Conservation (phyloP, 495 filamentous ascomycete genomes). For the Neurospora discreta region DNA sequence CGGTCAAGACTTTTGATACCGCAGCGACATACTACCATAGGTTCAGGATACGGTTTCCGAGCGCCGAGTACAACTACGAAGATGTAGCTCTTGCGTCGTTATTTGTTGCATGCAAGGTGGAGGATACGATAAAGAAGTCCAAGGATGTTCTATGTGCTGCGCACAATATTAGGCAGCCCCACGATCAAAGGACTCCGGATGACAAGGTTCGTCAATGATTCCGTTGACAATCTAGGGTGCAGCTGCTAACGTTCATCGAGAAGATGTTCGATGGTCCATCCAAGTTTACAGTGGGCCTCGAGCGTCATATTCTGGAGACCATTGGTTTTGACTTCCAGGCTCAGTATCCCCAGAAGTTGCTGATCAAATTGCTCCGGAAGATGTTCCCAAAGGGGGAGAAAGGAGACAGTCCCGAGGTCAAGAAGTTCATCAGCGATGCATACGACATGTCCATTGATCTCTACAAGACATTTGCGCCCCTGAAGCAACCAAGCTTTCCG, state of each 20-base stretch:
- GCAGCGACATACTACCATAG: constrained; percentile 81
- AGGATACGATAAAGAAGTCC: constrained; percentile 96
- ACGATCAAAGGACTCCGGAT: constrained; percentile 71
- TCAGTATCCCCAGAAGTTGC: constrained; percentile 71
- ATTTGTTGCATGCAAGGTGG: constrained; percentile 90
- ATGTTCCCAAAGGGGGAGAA: constrained; percentile 25
- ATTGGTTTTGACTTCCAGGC: constrained; percentile 91
- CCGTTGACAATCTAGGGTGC: background rate
- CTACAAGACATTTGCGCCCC: constrained; percentile 82
- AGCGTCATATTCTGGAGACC: constrained; percentile 88
- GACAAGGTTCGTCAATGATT: constrained; percentile 48
- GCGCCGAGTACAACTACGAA: constrained; percentile 53
- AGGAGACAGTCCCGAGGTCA: background rate
- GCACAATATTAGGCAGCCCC: constrained; percentile 68
- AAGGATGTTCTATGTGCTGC: constrained; percentile 83
- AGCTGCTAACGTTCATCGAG: constrained; percentile 4
- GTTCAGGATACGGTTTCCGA: constrained; percentile 69
- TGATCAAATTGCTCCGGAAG: constrained; percentile 60
- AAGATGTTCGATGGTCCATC: constrained; percentile 69
- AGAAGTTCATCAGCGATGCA: constrained; percentile 47
- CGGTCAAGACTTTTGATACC: constrained; percentile 74
- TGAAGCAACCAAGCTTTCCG: constrained; percentile 73
- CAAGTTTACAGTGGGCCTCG: constrained; percentile 73
- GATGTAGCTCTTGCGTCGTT: constrained; percentile 82
- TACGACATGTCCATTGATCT: constrained; percentile 79